Percentiles rank a stretch among this genome's conserved stretches.
phyloP scores from a whole-genome alignment of 208 protist species.

The Leishmania tarentolae region DNA sequence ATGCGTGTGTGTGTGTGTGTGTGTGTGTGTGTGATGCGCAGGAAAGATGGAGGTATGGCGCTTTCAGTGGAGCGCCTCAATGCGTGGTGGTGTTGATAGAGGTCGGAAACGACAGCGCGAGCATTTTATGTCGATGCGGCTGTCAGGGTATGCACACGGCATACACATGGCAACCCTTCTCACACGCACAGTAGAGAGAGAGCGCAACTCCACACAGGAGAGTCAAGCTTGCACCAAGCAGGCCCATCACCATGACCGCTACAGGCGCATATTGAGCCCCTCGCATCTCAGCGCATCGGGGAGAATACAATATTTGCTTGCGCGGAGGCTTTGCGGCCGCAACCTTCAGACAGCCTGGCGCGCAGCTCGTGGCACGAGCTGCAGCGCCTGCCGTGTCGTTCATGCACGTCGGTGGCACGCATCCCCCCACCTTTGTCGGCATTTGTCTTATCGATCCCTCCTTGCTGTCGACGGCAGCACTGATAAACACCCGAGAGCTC shows the following conservation, averaged over 20 bases:
- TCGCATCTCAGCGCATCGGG: neutral
- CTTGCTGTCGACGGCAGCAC: neutral
- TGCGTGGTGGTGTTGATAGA: too few relatives aligned
- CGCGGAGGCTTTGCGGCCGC: constrained; percentile 8
- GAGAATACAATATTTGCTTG: neutral
- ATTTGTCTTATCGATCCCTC: neutral
- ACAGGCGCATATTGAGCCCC: neutral
- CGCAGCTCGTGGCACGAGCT: constrained; percentile 21
- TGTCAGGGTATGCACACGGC: neutral
- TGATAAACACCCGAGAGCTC: neutral
- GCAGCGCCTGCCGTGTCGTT: neutral
- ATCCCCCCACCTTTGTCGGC: neutral
- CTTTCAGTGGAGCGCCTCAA: neutral
- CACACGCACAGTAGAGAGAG: neutral
- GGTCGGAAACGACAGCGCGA: neutral
- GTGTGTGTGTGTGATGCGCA: neutral
- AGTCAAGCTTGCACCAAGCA: neutral
- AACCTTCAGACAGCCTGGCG: constrained; percentile 5
- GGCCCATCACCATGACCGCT: neutral
- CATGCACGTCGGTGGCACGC: neutral
- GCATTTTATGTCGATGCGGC: neutral
- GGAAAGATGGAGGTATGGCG: neutral
- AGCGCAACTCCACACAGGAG: neutral
- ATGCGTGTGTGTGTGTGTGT: neutral
- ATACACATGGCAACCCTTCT: neutral